Evolutionary conservation across 2,329 filamentous ascomycete species (phyloP).

Genomic region (Venturia oleaginea): DNA sequence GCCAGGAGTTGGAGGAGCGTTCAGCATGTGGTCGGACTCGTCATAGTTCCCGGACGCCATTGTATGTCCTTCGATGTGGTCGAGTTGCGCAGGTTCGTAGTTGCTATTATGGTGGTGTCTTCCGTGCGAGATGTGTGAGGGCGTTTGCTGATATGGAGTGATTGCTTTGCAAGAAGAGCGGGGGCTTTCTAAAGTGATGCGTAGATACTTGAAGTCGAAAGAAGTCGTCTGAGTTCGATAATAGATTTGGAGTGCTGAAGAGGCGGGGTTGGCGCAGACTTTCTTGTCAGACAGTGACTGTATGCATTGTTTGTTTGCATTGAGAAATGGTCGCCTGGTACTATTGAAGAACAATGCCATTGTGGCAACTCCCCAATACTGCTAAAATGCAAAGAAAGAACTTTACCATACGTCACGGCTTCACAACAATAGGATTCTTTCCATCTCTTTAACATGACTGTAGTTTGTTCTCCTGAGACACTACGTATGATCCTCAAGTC

Average conservation of each 20-base stretch:
- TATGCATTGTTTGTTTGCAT: neutral
- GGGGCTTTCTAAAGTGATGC: too few relatives aligned
- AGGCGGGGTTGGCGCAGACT: neutral
- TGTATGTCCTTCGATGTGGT: neutral
- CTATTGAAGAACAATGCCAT: neutral
- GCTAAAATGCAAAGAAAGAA: too few relatives aligned
- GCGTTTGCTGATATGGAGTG: neutral
- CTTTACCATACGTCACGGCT: too few relatives aligned
- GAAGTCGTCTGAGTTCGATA: neutral
- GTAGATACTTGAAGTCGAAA: neutral
- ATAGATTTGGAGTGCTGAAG: neutral
- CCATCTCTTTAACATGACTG: too few relatives aligned
- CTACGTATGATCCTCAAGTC: too few relatives aligned
- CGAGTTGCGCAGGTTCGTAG: neutral
- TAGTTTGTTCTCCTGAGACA: too few relatives aligned
- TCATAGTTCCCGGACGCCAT: neutral
- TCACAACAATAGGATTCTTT: too few relatives aligned
- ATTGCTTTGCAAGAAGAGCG: too few relatives aligned
- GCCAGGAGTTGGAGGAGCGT: neutral
- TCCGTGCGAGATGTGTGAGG: neutral
- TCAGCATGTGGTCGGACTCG: neutral
- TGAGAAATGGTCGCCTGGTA: neutral
- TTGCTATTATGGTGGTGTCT: neutral
- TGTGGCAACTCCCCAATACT: too few relatives aligned
- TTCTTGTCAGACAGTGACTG: neutral